These are phyloP conservation scores for Fusarium sp. DNA, from an alignment of 2,329 filamentous ascomycete genomes.

Conservation along the genomic window DNA sequence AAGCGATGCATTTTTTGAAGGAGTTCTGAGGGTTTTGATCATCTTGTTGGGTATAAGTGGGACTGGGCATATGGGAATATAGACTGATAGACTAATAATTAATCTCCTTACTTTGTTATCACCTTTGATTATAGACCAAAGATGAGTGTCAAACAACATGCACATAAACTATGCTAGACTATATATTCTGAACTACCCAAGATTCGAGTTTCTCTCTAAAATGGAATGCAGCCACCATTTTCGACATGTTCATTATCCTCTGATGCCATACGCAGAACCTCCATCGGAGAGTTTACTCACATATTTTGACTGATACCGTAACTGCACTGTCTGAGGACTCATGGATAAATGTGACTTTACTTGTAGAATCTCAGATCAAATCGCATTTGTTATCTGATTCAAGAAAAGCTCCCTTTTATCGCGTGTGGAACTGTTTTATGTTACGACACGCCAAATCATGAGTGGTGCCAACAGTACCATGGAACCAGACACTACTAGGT, in stretches of 20 bases:
- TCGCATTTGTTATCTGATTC: neutral
- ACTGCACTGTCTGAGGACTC: neutral
- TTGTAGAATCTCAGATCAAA: neutral
- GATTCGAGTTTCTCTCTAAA: neutral
- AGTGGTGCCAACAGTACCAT: no score
- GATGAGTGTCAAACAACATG: neutral
- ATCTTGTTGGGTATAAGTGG: no score
- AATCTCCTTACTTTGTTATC: neutral
- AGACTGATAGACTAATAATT: neutral
- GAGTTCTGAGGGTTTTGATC: no score
- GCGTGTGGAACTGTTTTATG: no score
- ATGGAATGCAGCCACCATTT: neutral
- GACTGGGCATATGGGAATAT: neutral
- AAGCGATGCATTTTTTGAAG: neutral
- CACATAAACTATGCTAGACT: accelerated
- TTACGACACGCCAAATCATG: no score
- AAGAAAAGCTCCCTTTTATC: neutral
- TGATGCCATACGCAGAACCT: no score
- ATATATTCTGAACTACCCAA: accelerated
- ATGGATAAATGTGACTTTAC: neutral
- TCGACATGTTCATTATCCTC: neutral
- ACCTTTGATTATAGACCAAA: neutral
- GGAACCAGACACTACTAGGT: no score
- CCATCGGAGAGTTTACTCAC: neutral
- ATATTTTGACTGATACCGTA: neutral